Evolutionary conservation across 768 basidiomycete species (phyloP).

Genomic region (Termitomyces sp.): DNA sequence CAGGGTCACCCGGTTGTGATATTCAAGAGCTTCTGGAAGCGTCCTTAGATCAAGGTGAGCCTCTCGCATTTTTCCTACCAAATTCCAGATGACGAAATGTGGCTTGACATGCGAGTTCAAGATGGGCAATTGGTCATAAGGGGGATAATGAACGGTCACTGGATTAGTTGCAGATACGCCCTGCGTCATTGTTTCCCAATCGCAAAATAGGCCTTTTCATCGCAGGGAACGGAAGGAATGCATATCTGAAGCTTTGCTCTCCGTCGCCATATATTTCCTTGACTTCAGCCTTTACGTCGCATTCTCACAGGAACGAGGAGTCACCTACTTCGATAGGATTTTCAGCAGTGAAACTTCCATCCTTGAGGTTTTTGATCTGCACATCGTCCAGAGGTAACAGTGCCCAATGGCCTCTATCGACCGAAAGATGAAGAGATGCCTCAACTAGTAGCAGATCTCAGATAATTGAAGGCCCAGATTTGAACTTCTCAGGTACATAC

Average conservation of each 20-base stretch:
- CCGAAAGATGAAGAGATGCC: not conserved
- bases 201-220: not conserved
- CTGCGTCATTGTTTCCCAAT: not conserved
- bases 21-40: too few relatives aligned
- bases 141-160: too few relatives aligned
- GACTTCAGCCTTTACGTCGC: not conserved
- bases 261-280: not conserved
- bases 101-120: too few relatives aligned
- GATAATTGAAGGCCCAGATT: too few relatives aligned
- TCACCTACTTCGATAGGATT: not conserved
- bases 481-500: too few relatives aligned
- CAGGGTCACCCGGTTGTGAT: too few relatives aligned
- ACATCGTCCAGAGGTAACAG: not conserved
- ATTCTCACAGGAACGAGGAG: too few relatives aligned
- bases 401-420: not conserved
- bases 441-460: not conserved
- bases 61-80: too few relatives aligned
- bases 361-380: not conserved
- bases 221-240: not conserved
- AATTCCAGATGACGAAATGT: too few relatives aligned
- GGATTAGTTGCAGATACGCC: not conserved
- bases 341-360: not conserved
- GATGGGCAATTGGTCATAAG: too few relatives aligned
- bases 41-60: too few relatives aligned
- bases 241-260: not conserved